Percentiles rank a stretch among this genome's conserved stretches.
These are phyloP conservation scores for Picochlorum sp. DNA, from an alignment of 139 green algal genomes.

Conservation along the genomic window DNA sequence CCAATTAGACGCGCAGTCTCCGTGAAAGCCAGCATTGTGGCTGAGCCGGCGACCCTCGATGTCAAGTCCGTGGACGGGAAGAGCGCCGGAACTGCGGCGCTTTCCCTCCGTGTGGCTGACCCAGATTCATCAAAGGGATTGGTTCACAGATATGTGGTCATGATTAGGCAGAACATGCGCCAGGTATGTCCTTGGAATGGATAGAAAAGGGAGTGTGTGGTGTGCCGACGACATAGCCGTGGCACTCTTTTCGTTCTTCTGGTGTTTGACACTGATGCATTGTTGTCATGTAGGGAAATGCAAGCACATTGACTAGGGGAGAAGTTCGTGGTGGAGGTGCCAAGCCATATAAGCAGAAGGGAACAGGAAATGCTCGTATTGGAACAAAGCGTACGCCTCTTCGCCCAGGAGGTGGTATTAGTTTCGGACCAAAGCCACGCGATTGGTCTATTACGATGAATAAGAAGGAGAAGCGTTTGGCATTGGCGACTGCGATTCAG, in stretches of 20 bases:
- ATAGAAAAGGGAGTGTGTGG: background rate
- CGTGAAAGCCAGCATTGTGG: conserved; percentile 37
- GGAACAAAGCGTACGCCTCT: conserved; percentile 78
- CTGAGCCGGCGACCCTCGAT: conserved; percentile 41
- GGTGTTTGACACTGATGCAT: no score
- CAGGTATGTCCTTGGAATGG: conserved; percentile 36
- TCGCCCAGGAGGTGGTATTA: conserved; percentile 84
- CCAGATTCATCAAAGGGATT: conserved; percentile 68
- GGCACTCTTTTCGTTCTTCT: no score
- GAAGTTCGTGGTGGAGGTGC: conserved; percentile 92
- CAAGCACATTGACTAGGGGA: conserved; percentile 78
- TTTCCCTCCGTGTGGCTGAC: conserved; percentile 67
- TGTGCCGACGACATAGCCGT: background rate
- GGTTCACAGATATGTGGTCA: conserved; percentile 86
- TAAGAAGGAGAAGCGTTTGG: conserved; percentile 94
- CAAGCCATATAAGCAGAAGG: conserved; percentile 98
- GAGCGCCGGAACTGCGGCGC: conserved; percentile 39
- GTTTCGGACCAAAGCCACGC: conserved; percentile 95
- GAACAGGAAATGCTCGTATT: conserved; percentile 81
- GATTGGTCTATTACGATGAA: conserved; percentile 99
- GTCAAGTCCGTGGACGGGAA: conserved; percentile 57
- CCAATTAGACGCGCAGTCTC: conserved; percentile 12
- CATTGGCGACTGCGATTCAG: conserved; percentile 87
- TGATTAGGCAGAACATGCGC: conserved; percentile 68
- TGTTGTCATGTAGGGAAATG: conserved; percentile 62